A percentile compares a stretch with the other conserved stretches of the same genome.
Conservation (phyloP, 345 rosid genomes). For the Geranium rotundifolium region DNA sequence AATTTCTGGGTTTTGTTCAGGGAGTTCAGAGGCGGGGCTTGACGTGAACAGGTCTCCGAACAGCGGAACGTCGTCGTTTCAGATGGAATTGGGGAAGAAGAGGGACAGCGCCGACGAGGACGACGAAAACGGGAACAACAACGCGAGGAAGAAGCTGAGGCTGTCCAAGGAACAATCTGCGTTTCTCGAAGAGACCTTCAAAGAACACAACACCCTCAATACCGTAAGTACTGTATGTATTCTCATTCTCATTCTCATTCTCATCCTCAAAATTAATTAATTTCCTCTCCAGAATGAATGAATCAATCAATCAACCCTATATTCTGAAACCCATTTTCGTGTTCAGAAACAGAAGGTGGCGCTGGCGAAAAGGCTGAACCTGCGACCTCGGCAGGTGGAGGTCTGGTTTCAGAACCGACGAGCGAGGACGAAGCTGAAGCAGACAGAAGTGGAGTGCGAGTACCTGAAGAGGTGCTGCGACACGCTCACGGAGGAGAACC, state of each 20-base stretch:
- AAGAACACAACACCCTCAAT: slow-evolving; percentile 89
- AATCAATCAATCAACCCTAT: neutral
- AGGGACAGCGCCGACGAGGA: slow-evolving; percentile 53
- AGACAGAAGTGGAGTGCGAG: slow-evolving; percentile 97
- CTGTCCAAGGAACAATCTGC: slow-evolving; percentile 92
- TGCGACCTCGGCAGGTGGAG: slow-evolving; percentile 96
- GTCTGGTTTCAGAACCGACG: slow-evolving; percentile 99
- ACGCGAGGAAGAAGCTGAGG: slow-evolving; percentile 84
- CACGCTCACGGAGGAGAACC: slow-evolving; percentile 85
- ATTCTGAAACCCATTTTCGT: neutral
- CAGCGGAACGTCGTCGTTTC: slow-evolving; percentile 77
- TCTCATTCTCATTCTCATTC: neutral
- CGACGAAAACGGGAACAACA: slow-evolving; percentile 61
- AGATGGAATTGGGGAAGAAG: slow-evolving; percentile 57
- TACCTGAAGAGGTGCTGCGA: slow-evolving; percentile 91
- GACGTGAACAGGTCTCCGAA: slow-evolving; percentile 15
- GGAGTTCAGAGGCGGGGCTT: slow-evolving; percentile 19
- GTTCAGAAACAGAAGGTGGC: slow-evolving; percentile 81
- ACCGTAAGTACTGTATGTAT: slow-evolving; percentile 68
- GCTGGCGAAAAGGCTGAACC: slow-evolving; percentile 81
- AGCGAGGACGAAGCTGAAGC: slow-evolving; percentile 98
- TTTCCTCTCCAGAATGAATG: neutral
- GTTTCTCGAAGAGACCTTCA: slow-evolving; percentile 94
- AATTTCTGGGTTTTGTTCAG: slow-evolving; percentile 8
- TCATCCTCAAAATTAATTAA: neutral